Conservation (phyloP, 2,329 filamentous ascomycete genomes). For the Pseudogymnoascus verrucosus region DNA sequence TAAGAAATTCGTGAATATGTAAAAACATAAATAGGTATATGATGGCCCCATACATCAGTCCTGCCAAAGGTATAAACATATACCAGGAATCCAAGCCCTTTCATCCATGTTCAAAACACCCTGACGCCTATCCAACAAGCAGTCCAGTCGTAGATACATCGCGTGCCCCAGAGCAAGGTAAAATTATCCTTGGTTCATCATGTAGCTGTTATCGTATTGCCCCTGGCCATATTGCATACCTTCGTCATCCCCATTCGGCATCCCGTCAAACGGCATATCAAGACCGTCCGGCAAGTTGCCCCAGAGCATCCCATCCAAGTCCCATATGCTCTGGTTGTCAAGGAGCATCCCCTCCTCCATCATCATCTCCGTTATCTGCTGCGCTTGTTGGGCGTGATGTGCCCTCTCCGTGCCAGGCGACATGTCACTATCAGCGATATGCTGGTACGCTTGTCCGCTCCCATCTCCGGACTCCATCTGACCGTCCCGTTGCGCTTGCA, state of each 20-base stretch:
- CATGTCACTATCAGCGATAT: slow-evolving; percentile 15
- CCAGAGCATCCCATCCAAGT: slow-evolving; percentile 50
- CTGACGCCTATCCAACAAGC: not conserved
- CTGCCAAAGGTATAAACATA: not conserved
- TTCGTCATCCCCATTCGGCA: slow-evolving; percentile 13
- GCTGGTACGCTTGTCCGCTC: not conserved
- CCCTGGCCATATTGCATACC: not conserved
- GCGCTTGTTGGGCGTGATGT: slow-evolving; percentile 30
- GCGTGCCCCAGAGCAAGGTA: not conserved
- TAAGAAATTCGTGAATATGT: not conserved
- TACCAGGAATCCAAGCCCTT: not conserved
- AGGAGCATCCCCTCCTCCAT: slow-evolving; percentile 45
- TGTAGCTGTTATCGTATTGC: slow-evolving; percentile 6
- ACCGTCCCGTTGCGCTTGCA: slow-evolving; percentile 20
- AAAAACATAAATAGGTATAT: not conserved
- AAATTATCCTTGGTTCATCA: not conserved
- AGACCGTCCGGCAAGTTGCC: slow-evolving; percentile 34
- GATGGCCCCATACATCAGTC: not conserved
- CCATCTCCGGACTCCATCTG: slow-evolving; percentile 19
- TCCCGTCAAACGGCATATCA: slow-evolving; percentile 26
- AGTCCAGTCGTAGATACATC: not conserved
- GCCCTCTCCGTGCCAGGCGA: slow-evolving; percentile 19
- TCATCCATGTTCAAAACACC: not conserved
- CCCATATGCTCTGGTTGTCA: slow-evolving; percentile 47
- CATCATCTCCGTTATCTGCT: slow-evolving; percentile 38